Evolutionary conservation across 1,139 yeast species (phyloP).

Genomic region (Taphrina populina): DNA sequence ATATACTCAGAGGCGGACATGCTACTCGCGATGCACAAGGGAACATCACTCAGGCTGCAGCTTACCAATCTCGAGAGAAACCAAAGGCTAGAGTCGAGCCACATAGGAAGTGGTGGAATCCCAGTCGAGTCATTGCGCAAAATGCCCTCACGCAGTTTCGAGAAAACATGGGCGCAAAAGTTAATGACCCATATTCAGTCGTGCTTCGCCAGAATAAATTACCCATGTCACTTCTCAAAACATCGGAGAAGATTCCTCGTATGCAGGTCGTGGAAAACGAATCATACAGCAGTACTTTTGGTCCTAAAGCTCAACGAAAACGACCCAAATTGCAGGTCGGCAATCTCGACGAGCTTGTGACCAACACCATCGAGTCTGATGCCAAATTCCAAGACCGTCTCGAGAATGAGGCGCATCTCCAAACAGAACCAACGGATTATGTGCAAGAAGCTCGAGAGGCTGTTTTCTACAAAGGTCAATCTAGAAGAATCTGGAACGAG

Average conservation of each 20-base stretch:
- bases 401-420: slow-evolving; percentile 38
- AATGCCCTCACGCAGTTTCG: slow-evolving; percentile 93
- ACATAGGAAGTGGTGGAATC: slow-evolving; percentile 95
- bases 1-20: slow-evolving; percentile 89
- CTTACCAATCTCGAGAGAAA: slow-evolving; percentile 78
- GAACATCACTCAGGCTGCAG: slow-evolving; percentile 82
- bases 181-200: slow-evolving; percentile 84
- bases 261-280: slow-evolving; percentile 86
- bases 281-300: slow-evolving; percentile 76
- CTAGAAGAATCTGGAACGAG: slow-evolving; percentile 98
- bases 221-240: slow-evolving; percentile 93
- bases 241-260: slow-evolving; percentile 55
- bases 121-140: slow-evolving; percentile 94
- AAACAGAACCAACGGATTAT: slow-evolving; percentile 58
- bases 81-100: slow-evolving; percentile 96
- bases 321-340: slow-evolving; percentile 74
- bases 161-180: slow-evolving; percentile 86
- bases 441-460: slow-evolving; percentile 91
- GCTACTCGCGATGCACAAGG: slow-evolving; percentile 86
- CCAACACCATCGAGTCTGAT: slow-evolving; percentile 58
- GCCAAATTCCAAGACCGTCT: slow-evolving; percentile 67
- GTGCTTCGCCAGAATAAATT: slow-evolving; percentile 82
- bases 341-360: slow-evolving; percentile 78
- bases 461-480: slow-evolving; percentile 93
- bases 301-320: slow-evolving; percentile 92